These are phyloP conservation scores for Ceratobasidium sp. DNA, from an alignment of 1,284 basidiomycete species.

Conservation along the genomic window DNA sequence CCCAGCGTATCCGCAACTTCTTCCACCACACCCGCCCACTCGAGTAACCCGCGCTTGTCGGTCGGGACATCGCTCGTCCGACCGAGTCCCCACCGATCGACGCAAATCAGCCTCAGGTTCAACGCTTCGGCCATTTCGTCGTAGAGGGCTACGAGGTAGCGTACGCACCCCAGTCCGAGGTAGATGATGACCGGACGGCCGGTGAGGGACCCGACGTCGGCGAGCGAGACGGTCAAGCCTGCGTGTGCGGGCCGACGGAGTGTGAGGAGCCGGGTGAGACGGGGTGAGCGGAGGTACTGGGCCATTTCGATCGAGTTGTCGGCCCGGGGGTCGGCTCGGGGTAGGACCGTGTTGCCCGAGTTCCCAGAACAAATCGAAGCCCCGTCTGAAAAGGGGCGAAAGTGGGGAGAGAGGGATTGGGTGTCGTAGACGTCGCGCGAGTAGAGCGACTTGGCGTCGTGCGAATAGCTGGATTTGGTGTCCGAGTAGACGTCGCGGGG, in stretches of 20 bases:
- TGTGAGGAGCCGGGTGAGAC: conserved; percentile 81
- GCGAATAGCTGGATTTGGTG: conserved; percentile 45
- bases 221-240: conserved; percentile 83
- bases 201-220: conserved; percentile 82
- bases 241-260: conserved; percentile 81
- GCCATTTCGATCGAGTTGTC: conserved; percentile 59
- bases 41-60: conserved; percentile 76
- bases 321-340: not conserved
- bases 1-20: conserved; percentile 84
- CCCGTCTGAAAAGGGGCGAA: conserved; percentile 26
- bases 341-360: conserved; percentile 29
- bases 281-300: conserved; percentile 81
- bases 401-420: conserved; percentile 5
- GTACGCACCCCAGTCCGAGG: conserved; percentile 90
- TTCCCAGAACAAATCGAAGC: conserved; percentile 32
- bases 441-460: conserved; percentile 31
- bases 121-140: conserved; percentile 93
- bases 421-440: conserved; percentile 12
- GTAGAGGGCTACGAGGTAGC: conserved; percentile 92
- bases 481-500: too few relatives aligned
- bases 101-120: conserved; percentile 87
- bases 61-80: conserved; percentile 74
- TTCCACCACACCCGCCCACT: conserved; percentile 90
- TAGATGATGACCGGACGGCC: conserved; percentile 91
- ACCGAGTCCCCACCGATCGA: conserved; percentile 97